These are phyloP conservation scores for Bassia scoparia DNA, from an alignment of 148 eudicot genomes.

Conservation along the genomic window DNA sequence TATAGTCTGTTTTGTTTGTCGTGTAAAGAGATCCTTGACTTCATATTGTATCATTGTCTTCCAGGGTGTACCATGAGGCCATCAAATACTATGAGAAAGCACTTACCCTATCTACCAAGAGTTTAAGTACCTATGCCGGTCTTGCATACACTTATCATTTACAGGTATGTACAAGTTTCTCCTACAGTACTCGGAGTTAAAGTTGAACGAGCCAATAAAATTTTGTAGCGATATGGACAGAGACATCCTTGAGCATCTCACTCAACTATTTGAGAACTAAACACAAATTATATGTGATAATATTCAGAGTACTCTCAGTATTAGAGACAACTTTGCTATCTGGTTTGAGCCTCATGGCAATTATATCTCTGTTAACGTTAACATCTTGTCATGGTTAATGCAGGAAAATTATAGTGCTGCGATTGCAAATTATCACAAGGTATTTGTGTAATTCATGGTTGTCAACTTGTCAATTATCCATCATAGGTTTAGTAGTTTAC, in stretches of 20 bases:
- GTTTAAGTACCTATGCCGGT: constrained; percentile 91
- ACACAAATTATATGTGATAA: too few species aligned
- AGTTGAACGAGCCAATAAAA: background rate
- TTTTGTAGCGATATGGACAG: background rate
- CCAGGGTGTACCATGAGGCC: constrained; percentile 83
- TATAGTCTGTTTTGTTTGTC: background rate
- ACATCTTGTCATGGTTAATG: constrained; percentile 18
- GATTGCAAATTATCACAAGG: constrained; percentile 88
- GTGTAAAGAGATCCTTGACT: background rate
- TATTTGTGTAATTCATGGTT: constrained; percentile 13
- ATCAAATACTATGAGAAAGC: constrained; percentile 82
- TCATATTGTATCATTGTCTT: background rate
- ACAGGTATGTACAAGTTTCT: constrained; percentile 44
- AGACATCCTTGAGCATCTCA: background rate
- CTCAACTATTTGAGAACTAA: too few species aligned
- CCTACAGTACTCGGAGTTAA: background rate
- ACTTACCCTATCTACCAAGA: constrained; percentile 79
- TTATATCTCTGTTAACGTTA: too few species aligned
- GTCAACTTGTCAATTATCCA: background rate
- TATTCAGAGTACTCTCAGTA: too few species aligned
- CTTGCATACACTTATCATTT: constrained; percentile 97
- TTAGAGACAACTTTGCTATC: too few species aligned
- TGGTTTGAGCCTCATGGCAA: too few species aligned
- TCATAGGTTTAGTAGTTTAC: background rate
- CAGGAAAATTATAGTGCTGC: constrained; percentile 80